Conservation (phyloP, 2,329 filamentous ascomycete genomes). For the Aspergillus neotritici region DNA sequence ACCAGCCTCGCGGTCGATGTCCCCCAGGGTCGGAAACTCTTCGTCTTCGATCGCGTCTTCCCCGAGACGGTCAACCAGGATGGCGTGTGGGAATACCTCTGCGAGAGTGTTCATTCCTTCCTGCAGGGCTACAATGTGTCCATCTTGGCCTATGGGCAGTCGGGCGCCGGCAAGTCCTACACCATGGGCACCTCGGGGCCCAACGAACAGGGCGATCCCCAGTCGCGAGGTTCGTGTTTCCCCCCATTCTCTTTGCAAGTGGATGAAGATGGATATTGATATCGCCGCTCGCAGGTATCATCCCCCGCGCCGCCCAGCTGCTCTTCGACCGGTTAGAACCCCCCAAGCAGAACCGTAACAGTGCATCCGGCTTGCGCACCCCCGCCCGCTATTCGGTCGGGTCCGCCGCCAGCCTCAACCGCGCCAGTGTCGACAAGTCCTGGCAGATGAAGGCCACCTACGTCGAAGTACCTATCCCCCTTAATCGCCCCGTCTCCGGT, state of each 20-base stretch:
- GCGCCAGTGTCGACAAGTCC: conserved; percentile 57
- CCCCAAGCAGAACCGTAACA: conserved; percentile 53
- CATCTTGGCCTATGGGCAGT: conserved; percentile 92
- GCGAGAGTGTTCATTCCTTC: conserved; percentile 84
- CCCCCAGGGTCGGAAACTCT: conserved; percentile 86
- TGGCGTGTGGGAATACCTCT: conserved; percentile 89
- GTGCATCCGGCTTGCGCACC: conserved; percentile 71
- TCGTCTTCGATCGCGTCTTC: conserved; percentile 95
- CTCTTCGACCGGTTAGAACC: conserved; percentile 80
- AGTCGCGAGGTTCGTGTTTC: conserved; percentile 66
- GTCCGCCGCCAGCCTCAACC: conserved; percentile 45
- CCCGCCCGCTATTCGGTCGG: conserved; percentile 70
- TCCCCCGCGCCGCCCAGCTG: conserved; percentile 78
- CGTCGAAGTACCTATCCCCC: conserved; percentile 53
- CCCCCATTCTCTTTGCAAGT: neutral
- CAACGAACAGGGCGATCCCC: conserved; percentile 62
- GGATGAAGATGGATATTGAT: neutral
- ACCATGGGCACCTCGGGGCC: conserved; percentile 97
- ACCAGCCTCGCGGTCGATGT: conserved; percentile 86
- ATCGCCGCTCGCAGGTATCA: conserved; percentile 63
- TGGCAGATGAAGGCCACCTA: conserved; percentile 95
- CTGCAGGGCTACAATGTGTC: conserved; percentile 98
- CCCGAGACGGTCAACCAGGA: conserved; percentile 75
- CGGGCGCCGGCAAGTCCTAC: conserved; percentile 94
- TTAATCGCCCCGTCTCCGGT: neutral